Percentiles rank a stretch among this genome's conserved stretches.
These are phyloP conservation scores for Nemania diffusa DNA, from an alignment of 2,329 filamentous ascomycete species.

Conservation along the genomic window DNA sequence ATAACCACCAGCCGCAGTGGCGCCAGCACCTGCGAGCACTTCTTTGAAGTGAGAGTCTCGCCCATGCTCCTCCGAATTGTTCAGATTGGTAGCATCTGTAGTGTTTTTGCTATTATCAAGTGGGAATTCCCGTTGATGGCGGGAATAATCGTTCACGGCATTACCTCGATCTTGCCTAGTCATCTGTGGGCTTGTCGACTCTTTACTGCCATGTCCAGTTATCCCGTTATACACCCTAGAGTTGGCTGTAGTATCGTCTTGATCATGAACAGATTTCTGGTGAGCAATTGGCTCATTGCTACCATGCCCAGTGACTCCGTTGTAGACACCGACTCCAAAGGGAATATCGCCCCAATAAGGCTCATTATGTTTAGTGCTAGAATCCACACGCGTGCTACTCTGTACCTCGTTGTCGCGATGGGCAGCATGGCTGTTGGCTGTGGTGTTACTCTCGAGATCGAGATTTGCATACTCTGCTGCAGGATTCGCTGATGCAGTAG, in stretches of 20 bases:
- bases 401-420: conserved; percentile 29
- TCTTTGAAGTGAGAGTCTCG: conserved; percentile 38
- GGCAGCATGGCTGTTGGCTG: neutral
- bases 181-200: conserved; percentile 17
- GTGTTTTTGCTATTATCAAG: conserved; percentile 8
- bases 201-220: conserved; percentile 42
- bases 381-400: conserved; percentile 31
- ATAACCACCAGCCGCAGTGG: conserved; percentile 10
- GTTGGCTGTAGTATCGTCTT: neutral
- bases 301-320: conserved; percentile 41
- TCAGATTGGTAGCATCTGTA: neutral
- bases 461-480: conserved; percentile 5
- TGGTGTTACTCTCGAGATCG: neutral
- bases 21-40: conserved; percentile 31
- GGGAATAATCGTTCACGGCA: conserved; percentile 2
- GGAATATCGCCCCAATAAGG: conserved; percentile 47
- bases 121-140: conserved; percentile 37
- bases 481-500: neutral
- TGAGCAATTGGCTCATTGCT: conserved; percentile 33
- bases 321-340: conserved; percentile 44
- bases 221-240: conserved; percentile 38
- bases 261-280: neutral
- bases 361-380: conserved; percentile 34
- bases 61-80: neutral
- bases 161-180: neutral